phyloP scores from a whole-genome alignment of 495 filamentous ascomycete species.

The Neurospora sp. region DNA sequence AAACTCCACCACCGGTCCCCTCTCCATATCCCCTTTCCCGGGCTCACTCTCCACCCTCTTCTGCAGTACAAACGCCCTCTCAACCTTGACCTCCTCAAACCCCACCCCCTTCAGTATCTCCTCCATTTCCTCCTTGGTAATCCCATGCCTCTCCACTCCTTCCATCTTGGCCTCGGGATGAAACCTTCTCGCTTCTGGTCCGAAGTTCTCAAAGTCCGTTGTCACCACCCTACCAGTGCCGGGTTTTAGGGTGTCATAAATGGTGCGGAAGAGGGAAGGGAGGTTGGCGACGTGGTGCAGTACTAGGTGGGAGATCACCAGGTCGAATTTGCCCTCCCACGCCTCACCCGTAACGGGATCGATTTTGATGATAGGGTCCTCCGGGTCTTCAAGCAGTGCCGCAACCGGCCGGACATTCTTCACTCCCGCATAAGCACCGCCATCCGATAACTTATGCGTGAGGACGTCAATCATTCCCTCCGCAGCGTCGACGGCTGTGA shows the following conservation, averaged over 20 bases:
- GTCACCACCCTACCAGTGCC: slow-evolving; percentile 35
- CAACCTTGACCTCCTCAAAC: slow-evolving; percentile 36
- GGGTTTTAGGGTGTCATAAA: slow-evolving; percentile 32
- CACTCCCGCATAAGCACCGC: slow-evolving; percentile 8
- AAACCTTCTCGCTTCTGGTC: slow-evolving; percentile 39
- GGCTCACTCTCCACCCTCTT: slow-evolving; percentile 36
- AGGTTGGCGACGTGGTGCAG: slow-evolving; percentile 46
- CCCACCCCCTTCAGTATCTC: slow-evolving; percentile 33
- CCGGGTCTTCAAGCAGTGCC: background rate
- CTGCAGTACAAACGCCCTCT: slow-evolving; percentile 32
- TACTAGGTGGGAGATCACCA: slow-evolving; percentile 41
- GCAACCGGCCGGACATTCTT: slow-evolving; percentile 12
- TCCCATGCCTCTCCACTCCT: slow-evolving; percentile 46
- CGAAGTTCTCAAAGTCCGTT: slow-evolving; percentile 51
- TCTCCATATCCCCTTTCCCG: slow-evolving; percentile 19
- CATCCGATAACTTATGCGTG: slow-evolving; percentile 24
- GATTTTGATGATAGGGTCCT: slow-evolving; percentile 16
- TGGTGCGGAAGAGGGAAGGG: slow-evolving; percentile 24
- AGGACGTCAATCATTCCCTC: slow-evolving; percentile 45
- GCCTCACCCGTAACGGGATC: slow-evolving; percentile 8
- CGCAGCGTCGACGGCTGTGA: slow-evolving; percentile 42
- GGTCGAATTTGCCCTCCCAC: slow-evolving; percentile 26
- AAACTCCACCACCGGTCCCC: slow-evolving; percentile 27
- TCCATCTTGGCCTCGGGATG: slow-evolving; percentile 42
- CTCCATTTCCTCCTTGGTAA: slow-evolving; percentile 29